Conservation (phyloP, 179 eudicot species). For the Heliamphora pulchella region DNA sequence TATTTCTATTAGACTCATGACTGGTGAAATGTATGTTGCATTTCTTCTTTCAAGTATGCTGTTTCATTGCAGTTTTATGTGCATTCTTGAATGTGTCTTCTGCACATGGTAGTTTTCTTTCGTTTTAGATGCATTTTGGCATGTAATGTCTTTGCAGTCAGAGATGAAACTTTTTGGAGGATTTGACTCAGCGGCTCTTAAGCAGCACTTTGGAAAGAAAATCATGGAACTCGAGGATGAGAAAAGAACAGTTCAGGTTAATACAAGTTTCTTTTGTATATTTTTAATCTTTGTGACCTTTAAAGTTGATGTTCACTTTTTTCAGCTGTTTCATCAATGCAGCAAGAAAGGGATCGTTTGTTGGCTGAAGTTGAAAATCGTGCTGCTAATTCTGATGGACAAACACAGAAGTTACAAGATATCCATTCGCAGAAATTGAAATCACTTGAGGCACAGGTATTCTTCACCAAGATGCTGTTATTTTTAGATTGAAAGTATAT, state of each 20-base stretch:
- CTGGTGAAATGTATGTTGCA: neutral
- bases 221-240: slow-evolving; percentile 94
- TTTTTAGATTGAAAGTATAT: neutral
- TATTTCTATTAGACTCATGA: neutral
- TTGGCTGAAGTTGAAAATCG: slow-evolving; percentile 89
- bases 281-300: slow-evolving; percentile 1
- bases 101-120: slow-evolving; percentile 9
- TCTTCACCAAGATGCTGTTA: neutral
- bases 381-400: slow-evolving; percentile 80
- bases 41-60: neutral
- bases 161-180: slow-evolving; percentile 96
- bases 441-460: slow-evolving; percentile 86
- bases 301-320: slow-evolving; percentile 10
- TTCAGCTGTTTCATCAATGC: slow-evolving; percentile 23
- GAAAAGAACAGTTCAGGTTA: slow-evolving; percentile 88
- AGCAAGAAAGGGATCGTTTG: slow-evolving; percentile 91
- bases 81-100: slow-evolving; percentile 1
- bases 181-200: slow-evolving; percentile 76
- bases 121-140: neutral
- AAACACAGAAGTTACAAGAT: slow-evolving; percentile 82
- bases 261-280: slow-evolving; percentile 2
- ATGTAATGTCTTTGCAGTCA: slow-evolving; percentile 48
- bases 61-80: neutral
- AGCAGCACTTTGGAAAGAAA: slow-evolving; percentile 98
- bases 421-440: slow-evolving; percentile 83